Base-by-base conservation (phyloP, 192 early-diverging fungal genomes). In the Borealophlyctis nickersoniae region DNA sequence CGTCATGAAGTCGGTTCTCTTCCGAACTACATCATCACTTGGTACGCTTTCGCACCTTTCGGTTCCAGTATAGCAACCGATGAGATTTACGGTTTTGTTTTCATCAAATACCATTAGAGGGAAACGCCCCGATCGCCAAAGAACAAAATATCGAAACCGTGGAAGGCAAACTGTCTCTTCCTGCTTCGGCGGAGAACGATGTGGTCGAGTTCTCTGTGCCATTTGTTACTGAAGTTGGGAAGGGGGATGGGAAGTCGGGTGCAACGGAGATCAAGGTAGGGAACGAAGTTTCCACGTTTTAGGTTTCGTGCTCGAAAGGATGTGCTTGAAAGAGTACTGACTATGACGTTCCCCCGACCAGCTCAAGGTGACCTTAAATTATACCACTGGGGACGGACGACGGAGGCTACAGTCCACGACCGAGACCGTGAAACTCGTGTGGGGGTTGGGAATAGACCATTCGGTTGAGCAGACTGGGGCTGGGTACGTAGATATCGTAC, bases 381-480 rank as follows among this genome's bases (percentile, higher is more conserved):
- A 81, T 52, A 66, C 65, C 22, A 69, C 59, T 4, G 28, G 30
- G 62, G 72, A 81, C 45, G 75, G 66, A 28, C 71, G 71, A 53
- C 26, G 57, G 35, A 62, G 61, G 26, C 45, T 73, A 11, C 84
- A 82, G 49, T 63, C 71, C 7, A 75, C 78, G 7, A 72, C 77
- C 1, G 71, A 86, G 36, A 73, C 60, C 27, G 68, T 88, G 19
- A 77, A 82, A 2, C 72, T 86, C 16, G 56, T 70, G 33, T 66
- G 79, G 27, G 80, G 82, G 26, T 57, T 90, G 16, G 54, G 67
- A 7, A 76, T 87, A 13, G 36, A 30, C 16, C 63, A 83, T 77
- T 0, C 76, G 77, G 52, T 85, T 73, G 13, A 80, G 71, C 61
- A 78, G 78, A 51, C 79, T 80, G 67, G 60, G 76, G 30, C 74